Percentiles rank a stretch among this genome's conserved stretches.
phyloP scores from a whole-genome alignment of 495 filamentous ascomycete genomes.

The Aspergillus sclerotioniger region DNA sequence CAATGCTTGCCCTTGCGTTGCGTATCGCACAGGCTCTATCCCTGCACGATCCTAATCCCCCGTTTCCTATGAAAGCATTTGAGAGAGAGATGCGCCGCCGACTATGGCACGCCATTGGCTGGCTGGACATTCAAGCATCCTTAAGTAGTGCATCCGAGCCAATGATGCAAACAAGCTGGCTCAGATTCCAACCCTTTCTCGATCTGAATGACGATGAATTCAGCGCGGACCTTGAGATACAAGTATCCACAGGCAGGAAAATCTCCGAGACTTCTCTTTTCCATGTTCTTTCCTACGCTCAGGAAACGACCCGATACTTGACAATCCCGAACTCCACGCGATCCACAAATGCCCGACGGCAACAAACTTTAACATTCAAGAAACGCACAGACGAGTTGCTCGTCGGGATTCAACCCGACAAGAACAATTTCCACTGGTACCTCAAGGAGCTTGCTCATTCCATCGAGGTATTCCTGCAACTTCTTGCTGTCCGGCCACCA shows the following conservation, averaged over 20 bases:
- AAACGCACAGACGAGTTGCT: background rate
- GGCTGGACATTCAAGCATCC: background rate
- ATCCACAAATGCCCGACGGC: background rate
- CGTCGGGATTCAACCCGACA: background rate
- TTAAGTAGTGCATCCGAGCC: background rate
- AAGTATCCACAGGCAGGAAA: background rate
- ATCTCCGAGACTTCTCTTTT: background rate
- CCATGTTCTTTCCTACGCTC: background rate
- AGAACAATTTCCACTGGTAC: background rate
- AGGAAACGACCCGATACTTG: background rate
- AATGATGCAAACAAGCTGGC: background rate
- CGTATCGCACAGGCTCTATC: constrained; percentile 1
- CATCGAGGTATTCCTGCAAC: background rate
- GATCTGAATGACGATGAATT: background rate
- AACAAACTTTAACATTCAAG: background rate
- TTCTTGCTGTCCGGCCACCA: background rate
- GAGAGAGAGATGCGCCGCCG: background rate
- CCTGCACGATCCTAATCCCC: background rate
- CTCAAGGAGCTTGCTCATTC: background rate
- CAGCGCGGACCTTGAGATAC: background rate
- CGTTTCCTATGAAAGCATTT: background rate
- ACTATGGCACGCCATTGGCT: background rate
- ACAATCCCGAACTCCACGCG: background rate
- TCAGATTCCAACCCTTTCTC: background rate
- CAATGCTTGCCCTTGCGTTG: background rate